Conservation (phyloP, 2,329 filamentous ascomycete genomes). For the Claviceps purpurea region DNA sequence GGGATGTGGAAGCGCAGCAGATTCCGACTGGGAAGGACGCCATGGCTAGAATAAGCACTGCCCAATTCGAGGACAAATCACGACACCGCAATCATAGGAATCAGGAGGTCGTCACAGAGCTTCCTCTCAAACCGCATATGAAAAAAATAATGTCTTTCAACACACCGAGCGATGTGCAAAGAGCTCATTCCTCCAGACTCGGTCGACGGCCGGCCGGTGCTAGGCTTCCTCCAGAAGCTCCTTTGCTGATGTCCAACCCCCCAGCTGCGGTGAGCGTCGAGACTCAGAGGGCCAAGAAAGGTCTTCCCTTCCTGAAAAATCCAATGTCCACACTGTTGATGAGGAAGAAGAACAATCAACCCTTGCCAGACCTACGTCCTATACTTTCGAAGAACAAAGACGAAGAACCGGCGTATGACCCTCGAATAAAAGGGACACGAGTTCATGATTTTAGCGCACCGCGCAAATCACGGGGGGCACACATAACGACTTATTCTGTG, state of each 20-base stretch:
- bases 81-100: constrained; percentile 2
- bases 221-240: constrained; percentile 25
- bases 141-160: constrained; percentile 31
- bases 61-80: constrained; percentile 3
- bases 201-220: constrained; percentile 31
- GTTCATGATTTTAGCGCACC: constrained; percentile 56
- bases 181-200: constrained; percentile 13
- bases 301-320: constrained; percentile 45
- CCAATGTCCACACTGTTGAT: constrained; percentile 45
- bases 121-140: constrained; percentile 16
- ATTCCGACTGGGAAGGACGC: constrained; percentile 1
- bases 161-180: constrained; percentile 35
- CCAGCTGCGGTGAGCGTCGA: constrained; percentile 20
- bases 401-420: constrained; percentile 42
- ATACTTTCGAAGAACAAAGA: constrained; percentile 25
- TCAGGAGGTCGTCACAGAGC: constrained; percentile 16
- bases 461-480: constrained; percentile 17
- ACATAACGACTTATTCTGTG: background rate
- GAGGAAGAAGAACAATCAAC: constrained; percentile 41
- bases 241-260: constrained; percentile 14
- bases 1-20: constrained; percentile 17
- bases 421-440: constrained; percentile 48
- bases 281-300: constrained; percentile 35
- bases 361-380: constrained; percentile 28
- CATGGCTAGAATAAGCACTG: background rate